Conservation (phyloP, 352 stramenopile genomes). For the Globisporangium lucens region DNA sequence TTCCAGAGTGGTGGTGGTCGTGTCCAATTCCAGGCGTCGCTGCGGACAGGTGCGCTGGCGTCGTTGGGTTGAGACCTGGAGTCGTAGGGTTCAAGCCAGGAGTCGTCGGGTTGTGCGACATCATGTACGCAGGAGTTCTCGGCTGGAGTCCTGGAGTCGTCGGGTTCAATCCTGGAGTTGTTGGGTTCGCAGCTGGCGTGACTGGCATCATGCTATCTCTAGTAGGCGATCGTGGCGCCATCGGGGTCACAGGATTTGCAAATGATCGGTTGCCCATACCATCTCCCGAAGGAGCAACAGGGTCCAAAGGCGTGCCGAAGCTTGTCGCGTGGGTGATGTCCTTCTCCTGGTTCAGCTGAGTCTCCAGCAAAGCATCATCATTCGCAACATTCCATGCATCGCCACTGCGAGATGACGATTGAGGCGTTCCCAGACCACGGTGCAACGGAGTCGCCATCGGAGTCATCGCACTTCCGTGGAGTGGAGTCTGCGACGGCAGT, state of each 20-base stretch:
- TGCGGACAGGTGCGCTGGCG: slow-evolving; percentile 64
- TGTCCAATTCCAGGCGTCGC: slow-evolving; percentile 63
- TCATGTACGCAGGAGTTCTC: slow-evolving; percentile 73
- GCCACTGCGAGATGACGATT: slow-evolving; percentile 49
- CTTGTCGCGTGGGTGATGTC: slow-evolving; percentile 87
- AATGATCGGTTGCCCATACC: slow-evolving; percentile 56
- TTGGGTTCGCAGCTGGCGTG: slow-evolving; percentile 66
- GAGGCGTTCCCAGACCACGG: slow-evolving; percentile 72
- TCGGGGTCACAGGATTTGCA: slow-evolving; percentile 41
- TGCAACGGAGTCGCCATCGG: slow-evolving; percentile 87
- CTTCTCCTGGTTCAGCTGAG: slow-evolving; percentile 88
- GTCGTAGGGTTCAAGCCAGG: slow-evolving; percentile 81
- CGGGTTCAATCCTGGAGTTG: slow-evolving; percentile 76
- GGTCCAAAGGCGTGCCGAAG: slow-evolving; percentile 81
- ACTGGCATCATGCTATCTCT: slow-evolving; percentile 62
- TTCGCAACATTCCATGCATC: slow-evolving; percentile 88
- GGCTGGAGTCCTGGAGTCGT: slow-evolving; percentile 79
- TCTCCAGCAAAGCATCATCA: slow-evolving; percentile 82
- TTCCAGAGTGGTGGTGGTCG: slow-evolving; percentile 56
- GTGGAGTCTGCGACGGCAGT: slow-evolving; percentile 78
- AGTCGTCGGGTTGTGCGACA: slow-evolving; percentile 75
- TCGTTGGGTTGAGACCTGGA: slow-evolving; percentile 71
- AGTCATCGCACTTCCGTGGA: slow-evolving; percentile 82
- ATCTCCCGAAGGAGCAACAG: slow-evolving; percentile 53
- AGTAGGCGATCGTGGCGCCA: slow-evolving; percentile 64